phyloP scores from a whole-genome alignment of 495 filamentous ascomycete species.

The Physcia stellaris region DNA sequence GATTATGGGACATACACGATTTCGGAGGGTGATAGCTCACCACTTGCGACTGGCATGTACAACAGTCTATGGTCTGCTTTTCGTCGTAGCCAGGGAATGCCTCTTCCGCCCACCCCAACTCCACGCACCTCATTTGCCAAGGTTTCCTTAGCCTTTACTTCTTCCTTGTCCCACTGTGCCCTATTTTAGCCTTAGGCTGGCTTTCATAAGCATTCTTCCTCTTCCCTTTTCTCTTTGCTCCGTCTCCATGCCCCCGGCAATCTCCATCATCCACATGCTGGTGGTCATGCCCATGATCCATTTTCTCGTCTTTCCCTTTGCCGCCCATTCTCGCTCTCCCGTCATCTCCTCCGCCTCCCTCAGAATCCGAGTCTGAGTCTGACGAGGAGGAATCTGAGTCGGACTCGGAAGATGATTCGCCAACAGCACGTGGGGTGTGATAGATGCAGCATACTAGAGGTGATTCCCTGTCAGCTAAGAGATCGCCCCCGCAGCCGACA shows the following conservation, averaged over 20 bases:
- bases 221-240: conserved; percentile 25
- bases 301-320: conserved; percentile 16
- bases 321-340: conserved; percentile 12
- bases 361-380: conserved; percentile 42
- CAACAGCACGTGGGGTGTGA: conserved; percentile 67
- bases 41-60: too few species aligned
- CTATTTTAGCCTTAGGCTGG: conserved; percentile 47
- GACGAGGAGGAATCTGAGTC: conserved; percentile 46
- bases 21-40: too few species aligned
- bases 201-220: conserved; percentile 93
- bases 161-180: conserved; percentile 6
- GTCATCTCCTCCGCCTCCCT: conserved; percentile 27
- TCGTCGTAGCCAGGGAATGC: too few species aligned
- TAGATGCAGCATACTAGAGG: conserved; percentile 85
- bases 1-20: too few species aligned
- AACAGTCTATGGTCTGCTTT: too few species aligned
- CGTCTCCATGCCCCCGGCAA: conserved; percentile 14
- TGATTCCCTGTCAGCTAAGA: background rate
- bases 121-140: background rate
- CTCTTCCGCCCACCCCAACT: background rate
- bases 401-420: conserved; percentile 73
- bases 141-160: background rate
- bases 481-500: too few species aligned
- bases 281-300: conserved; percentile 26
- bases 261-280: conserved; percentile 20